phyloP scores from a whole-genome alignment of 495 filamentous ascomycete genomes.

The Penicillium cosmopolitanum region DNA sequence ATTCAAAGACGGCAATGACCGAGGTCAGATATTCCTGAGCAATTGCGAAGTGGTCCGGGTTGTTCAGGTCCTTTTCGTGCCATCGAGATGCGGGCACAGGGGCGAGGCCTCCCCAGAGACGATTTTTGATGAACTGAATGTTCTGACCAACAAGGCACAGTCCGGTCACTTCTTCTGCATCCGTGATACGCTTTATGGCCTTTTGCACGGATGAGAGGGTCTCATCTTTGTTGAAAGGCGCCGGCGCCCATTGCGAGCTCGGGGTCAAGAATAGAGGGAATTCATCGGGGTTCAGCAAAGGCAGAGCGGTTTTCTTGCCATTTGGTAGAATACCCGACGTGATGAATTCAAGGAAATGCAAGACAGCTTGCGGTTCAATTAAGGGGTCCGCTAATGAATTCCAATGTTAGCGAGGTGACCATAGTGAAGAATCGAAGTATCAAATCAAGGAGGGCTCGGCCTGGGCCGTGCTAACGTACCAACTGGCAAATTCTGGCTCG shows the following conservation, averaged over 20 bases:
- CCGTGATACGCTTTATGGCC: conserved; percentile 20
- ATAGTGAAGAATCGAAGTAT: background rate
- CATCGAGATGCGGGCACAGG: conserved; percentile 35
- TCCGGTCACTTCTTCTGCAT: conserved; percentile 9
- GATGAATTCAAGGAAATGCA: conserved; percentile 13
- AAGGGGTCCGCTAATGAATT: background rate
- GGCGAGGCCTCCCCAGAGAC: conserved; percentile 34
- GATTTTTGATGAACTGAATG: conserved; percentile 26
- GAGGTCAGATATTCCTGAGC: background rate
- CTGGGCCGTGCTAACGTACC: background rate
- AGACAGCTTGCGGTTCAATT: conserved; percentile 8
- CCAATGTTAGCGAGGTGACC: background rate
- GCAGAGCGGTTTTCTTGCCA: conserved; percentile 14
- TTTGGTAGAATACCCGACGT: conserved; percentile 9
- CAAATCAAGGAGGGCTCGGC: no score
- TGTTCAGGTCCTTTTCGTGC: conserved; percentile 32
- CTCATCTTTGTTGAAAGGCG: conserved; percentile 11
- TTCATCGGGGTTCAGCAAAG: conserved; percentile 13
- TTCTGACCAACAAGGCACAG: conserved; percentile 28
- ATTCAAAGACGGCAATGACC: conserved; percentile 30
- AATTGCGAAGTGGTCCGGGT: background rate
- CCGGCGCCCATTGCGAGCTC: conserved; percentile 15
- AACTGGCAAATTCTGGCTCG: conserved; percentile 3
- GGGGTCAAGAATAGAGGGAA: conserved; percentile 11
- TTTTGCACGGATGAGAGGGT: background rate